phyloP scores from a whole-genome alignment of 371 early-diverging fungal genomes.

The Haplosporangium sp. region DNA sequence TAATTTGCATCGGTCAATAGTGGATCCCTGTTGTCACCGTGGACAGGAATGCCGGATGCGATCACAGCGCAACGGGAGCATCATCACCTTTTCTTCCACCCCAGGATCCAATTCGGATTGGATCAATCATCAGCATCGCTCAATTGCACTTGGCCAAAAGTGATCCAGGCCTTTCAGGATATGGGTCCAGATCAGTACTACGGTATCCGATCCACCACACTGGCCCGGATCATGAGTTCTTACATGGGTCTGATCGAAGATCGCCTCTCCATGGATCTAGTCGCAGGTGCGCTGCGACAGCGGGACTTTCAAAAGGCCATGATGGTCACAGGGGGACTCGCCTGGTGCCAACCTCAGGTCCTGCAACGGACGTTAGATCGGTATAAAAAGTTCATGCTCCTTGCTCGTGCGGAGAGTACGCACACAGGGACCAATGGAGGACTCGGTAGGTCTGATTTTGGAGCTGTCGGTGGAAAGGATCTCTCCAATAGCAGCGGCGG shows the following conservation, averaged over 20 bases:
- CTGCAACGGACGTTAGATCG: conserved; percentile 54
- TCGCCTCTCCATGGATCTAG: conserved; percentile 48
- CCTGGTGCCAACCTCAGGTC: conserved; percentile 55
- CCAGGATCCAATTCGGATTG: conserved; percentile 44
- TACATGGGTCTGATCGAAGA: conserved; percentile 47
- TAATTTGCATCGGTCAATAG: conserved; percentile 7
- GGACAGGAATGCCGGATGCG: conserved; percentile 40
- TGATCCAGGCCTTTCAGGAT: conserved; percentile 49
- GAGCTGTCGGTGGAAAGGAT: conserved; percentile 15
- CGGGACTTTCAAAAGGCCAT: conserved; percentile 55
- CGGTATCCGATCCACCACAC: conserved; percentile 45
- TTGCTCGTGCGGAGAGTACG: conserved; percentile 33
- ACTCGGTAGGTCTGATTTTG: conserved; percentile 2
- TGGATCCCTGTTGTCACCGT: conserved; percentile 43
- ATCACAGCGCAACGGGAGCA: conserved; percentile 42
- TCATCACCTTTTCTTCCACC: conserved; percentile 49
- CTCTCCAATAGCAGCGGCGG: conserved; percentile 6
- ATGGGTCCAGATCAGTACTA: conserved; percentile 52
- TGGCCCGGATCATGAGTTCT: conserved; percentile 43
- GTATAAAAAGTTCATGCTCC: conserved; percentile 55
- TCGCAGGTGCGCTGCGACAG: conserved; percentile 45
- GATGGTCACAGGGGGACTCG: conserved; percentile 52
- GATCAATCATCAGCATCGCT: conserved; percentile 41
- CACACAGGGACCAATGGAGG: conserved; percentile 5
- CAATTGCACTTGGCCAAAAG: conserved; percentile 49